phyloP scores from a whole-genome alignment of 257 asterid genomes.

The Solanum clarkiae region DNA sequence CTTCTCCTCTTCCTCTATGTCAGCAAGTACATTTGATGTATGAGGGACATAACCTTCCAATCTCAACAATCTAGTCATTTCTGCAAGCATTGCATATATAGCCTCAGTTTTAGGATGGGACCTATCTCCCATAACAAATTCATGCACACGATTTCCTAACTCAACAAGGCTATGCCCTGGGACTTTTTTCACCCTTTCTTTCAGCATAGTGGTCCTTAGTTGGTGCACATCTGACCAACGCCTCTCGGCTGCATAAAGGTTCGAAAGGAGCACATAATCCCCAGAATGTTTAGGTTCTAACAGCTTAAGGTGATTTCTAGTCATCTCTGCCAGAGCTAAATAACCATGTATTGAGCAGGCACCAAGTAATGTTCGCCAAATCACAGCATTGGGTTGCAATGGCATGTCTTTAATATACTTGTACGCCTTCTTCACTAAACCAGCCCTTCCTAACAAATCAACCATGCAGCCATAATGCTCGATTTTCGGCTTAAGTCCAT shows the following conservation, averaged over 20 bases:
- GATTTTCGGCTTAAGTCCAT: constrained; percentile 45
- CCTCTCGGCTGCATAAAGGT: constrained; percentile 66
- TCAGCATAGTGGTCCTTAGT: constrained; percentile 46
- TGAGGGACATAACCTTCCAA: constrained; percentile 68
- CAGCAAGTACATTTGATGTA: constrained; percentile 60
- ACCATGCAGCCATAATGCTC: constrained; percentile 88
- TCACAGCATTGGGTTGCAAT: constrained; percentile 56
- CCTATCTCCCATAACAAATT: constrained; percentile 66
- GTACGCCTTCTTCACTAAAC: constrained; percentile 50
- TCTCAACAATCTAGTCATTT: constrained; percentile 59
- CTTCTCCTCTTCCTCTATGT: constrained; percentile 85
- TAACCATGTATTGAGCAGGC: constrained; percentile 54
- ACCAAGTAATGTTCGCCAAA: constrained; percentile 76
- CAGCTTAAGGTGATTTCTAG: constrained; percentile 32
- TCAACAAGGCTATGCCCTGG: constrained; percentile 76
- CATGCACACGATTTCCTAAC: constrained; percentile 49
- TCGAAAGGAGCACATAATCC: constrained; percentile 71
- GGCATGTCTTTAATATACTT: constrained; percentile 57
- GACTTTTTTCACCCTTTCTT: constrained; percentile 64
- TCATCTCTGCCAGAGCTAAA: constrained; percentile 38
- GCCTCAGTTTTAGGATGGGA: constrained; percentile 51
- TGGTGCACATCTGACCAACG: constrained; percentile 68
- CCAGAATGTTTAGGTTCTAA: constrained; percentile 69
- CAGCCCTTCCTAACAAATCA: constrained; percentile 72
- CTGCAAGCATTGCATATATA: constrained; percentile 57